Evolutionary conservation across 2,329 filamentous ascomycete species (phyloP).

Genomic region (Clonostachys solani): DNA sequence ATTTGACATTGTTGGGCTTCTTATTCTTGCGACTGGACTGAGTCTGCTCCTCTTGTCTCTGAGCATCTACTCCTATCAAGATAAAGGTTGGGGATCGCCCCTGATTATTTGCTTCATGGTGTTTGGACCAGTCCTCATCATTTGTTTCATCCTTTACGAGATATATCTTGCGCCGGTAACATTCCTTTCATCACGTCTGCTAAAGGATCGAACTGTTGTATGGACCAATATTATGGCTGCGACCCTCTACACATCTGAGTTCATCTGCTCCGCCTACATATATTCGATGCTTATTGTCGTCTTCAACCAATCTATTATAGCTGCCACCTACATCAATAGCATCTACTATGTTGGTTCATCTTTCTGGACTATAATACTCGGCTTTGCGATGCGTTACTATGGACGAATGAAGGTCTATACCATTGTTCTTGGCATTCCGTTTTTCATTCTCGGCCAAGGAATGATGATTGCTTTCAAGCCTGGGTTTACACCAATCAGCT

Average conservation of each 20-base stretch:
- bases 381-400: slow-evolving; percentile 35
- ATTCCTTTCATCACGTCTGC: slow-evolving; percentile 27
- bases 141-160: slow-evolving; percentile 31
- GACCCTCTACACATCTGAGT: slow-evolving; percentile 26
- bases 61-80: slow-evolving; percentile 44
- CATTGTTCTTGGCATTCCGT: slow-evolving; percentile 15
- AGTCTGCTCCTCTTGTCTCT: slow-evolving; percentile 66
- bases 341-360: slow-evolving; percentile 45
- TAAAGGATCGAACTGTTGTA: slow-evolving; percentile 30
- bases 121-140: slow-evolving; percentile 27
- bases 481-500: slow-evolving; percentile 23
- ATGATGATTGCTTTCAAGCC: slow-evolving; percentile 36
- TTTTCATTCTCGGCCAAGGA: slow-evolving; percentile 27
- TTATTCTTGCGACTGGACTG: slow-evolving; percentile 57
- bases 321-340: slow-evolving; percentile 41
- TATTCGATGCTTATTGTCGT: slow-evolving; percentile 52
- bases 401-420: slow-evolving; percentile 45
- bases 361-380: slow-evolving; percentile 41
- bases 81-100: slow-evolving; percentile 31
- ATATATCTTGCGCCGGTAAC: slow-evolving; percentile 29
- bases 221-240: slow-evolving; percentile 24
- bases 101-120: slow-evolving; percentile 36
- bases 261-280: slow-evolving; percentile 38
- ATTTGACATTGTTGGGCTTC: slow-evolving; percentile 59
- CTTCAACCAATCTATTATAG: slow-evolving; percentile 29